phyloP scores from a whole-genome alignment of 768 basidiomycete genomes.

The Auricularia sp. region DNA sequence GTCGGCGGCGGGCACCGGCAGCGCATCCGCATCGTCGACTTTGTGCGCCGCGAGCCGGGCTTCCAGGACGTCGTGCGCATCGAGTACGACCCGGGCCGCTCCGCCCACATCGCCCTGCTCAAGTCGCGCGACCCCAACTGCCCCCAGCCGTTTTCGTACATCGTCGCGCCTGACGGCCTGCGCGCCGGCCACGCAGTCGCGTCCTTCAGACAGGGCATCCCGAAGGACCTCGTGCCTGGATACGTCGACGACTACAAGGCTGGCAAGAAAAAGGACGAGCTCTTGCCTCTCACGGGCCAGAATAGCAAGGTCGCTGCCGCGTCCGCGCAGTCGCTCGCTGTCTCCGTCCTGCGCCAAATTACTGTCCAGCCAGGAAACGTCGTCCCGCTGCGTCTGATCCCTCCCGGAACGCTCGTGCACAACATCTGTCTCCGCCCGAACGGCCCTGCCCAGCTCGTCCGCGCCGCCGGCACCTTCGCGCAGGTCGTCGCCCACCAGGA shows the following conservation, averaged over 20 bases:
- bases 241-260: slow-evolving; percentile 18
- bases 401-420: slow-evolving; percentile 82
- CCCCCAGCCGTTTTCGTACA: slow-evolving; percentile 68
- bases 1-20: slow-evolving; percentile 87
- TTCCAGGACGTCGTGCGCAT: slow-evolving; percentile 85
- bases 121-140: slow-evolving; percentile 42
- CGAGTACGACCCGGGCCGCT: slow-evolving; percentile 92
- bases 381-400: slow-evolving; percentile 82
- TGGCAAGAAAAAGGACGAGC: slow-evolving; percentile 3
- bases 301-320: slow-evolving; percentile 7
- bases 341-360: slow-evolving; percentile 74
- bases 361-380: slow-evolving; percentile 90
- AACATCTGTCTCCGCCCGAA: slow-evolving; percentile 65
- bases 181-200: slow-evolving; percentile 81
- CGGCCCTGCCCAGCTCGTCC: slow-evolving; percentile 73
- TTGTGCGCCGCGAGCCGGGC: slow-evolving; percentile 65
- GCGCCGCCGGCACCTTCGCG: slow-evolving; percentile 81
- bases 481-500: slow-evolving; percentile 73
- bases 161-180: slow-evolving; percentile 83
- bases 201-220: slow-evolving; percentile 76
- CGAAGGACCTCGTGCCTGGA: slow-evolving; percentile 56
- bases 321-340: slow-evolving; percentile 55
- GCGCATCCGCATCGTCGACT: slow-evolving; percentile 81
- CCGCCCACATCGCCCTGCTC: slow-evolving; percentile 88
- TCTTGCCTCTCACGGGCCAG: neutral